phyloP scores from a whole-genome alignment of 495 filamentous ascomycete species.

The Penicillium tannophilum region DNA sequence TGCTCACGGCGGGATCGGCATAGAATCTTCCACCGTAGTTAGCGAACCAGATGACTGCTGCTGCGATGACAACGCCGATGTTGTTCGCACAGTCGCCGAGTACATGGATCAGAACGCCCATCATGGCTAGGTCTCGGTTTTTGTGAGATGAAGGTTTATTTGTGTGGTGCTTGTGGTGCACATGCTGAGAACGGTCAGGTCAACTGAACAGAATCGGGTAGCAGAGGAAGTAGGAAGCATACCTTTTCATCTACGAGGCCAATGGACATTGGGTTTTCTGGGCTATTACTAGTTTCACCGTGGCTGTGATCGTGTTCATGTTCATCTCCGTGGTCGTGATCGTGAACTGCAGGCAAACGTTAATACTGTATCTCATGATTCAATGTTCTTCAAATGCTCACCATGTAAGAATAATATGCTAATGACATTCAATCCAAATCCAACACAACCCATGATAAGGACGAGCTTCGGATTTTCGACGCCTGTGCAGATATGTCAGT shows the following conservation, averaged over 20 bases:
- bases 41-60: constrained; percentile 44
- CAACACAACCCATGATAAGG: constrained; percentile 73
- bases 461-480: constrained; percentile 72
- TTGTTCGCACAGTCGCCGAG: constrained; percentile 49
- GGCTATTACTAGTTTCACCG: background rate
- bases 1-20: constrained; percentile 48
- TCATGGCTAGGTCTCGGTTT: constrained; percentile 41
- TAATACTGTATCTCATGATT: background rate
- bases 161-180: constrained; percentile 12
- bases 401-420: constrained; percentile 81
- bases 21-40: constrained; percentile 41
- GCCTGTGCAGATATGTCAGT: constrained; percentile 39
- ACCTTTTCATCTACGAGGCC: constrained; percentile 13
- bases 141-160: background rate
- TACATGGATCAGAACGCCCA: constrained; percentile 52
- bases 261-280: constrained; percentile 2
- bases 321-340: constrained; percentile 17
- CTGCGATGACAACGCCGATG: constrained; percentile 47
- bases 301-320: constrained; percentile 25
- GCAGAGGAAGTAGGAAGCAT: background rate
- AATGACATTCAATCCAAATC: constrained; percentile 75
- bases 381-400: constrained; percentile 1
- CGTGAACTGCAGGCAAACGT: background rate
- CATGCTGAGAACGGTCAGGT: constrained; percentile 6
- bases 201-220: background rate